Percentiles rank a stretch among this genome's conserved stretches.
These are phyloP conservation scores for Epichloe brachyelytri DNA, from an alignment of 2,329 filamentous ascomycete genomes.

Conservation along the genomic window DNA sequence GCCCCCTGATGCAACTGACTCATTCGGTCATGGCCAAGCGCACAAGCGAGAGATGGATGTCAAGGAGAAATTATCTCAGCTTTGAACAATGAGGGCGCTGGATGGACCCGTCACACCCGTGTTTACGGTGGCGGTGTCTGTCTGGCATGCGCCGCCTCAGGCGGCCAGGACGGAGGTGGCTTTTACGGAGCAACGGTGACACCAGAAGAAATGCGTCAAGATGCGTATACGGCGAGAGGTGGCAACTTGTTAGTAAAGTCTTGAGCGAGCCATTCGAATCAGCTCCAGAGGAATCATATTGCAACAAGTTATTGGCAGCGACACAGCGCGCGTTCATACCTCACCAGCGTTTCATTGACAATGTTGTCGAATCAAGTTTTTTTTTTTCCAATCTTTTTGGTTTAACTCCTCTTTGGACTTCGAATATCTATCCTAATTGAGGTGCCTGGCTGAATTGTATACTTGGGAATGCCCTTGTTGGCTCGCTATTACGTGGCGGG, in stretches of 20 bases:
- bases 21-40: conserved; percentile 11
- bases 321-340: not conserved
- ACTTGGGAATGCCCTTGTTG: not conserved
- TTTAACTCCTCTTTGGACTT: not conserved
- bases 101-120: conserved; percentile 45
- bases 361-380: not conserved
- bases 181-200: conserved; percentile 43
- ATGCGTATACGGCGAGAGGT: not conserved
- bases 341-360: not conserved
- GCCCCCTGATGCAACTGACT: conserved; percentile 18
- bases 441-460: not conserved
- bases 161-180: conserved; percentile 28
- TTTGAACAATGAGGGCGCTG: conserved; percentile 32
- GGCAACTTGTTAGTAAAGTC: not conserved
- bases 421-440: not conserved
- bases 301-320: not conserved
- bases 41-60: conserved; percentile 27
- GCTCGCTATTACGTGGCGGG: not conserved
- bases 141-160: conserved; percentile 39
- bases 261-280: not conserved
- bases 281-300: not conserved
- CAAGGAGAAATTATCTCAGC: conserved; percentile 36
- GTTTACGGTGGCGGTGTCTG: conserved; percentile 47
- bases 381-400: not conserved
- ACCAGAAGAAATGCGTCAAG: conserved; percentile 35